Conservation (phyloP, 805 yeast genomes). For the Hanseniaspora thailandica region DNA sequence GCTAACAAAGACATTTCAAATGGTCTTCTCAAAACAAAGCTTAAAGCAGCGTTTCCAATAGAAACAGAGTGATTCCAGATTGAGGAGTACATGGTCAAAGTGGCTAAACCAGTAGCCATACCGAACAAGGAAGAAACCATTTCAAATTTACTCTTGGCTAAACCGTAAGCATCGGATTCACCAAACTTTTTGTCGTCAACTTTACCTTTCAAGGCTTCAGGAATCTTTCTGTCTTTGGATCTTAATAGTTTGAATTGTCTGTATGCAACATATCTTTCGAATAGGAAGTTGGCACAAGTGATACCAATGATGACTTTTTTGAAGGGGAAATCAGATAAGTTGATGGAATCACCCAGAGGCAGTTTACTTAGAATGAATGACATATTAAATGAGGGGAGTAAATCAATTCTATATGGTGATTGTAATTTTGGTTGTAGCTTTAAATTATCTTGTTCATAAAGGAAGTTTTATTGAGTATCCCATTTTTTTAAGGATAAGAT, state of each 20-base stretch:
- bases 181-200: slow-evolving; percentile 61
- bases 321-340: slow-evolving; percentile 62
- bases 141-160: slow-evolving; percentile 64
- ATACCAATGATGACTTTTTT: slow-evolving; percentile 61
- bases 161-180: slow-evolving; percentile 66
- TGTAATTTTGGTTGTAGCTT: too few relatives aligned
- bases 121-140: slow-evolving; percentile 37
- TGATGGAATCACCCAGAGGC: neutral
- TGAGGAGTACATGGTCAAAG: slow-evolving; percentile 52
- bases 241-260: slow-evolving; percentile 64
- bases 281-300: slow-evolving; percentile 59
- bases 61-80: slow-evolving; percentile 45
- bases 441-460: too few relatives aligned
- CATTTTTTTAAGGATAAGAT: too few relatives aligned
- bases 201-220: slow-evolving; percentile 54
- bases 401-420: too few relatives aligned
- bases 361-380: neutral
- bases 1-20: slow-evolving; percentile 32
- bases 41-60: slow-evolving; percentile 25
- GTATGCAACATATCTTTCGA: slow-evolving; percentile 59
- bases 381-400: too few relatives aligned
- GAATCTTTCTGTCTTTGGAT: slow-evolving; percentile 40
- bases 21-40: slow-evolving; percentile 25
- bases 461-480: too few relatives aligned
- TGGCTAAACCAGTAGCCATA: slow-evolving; percentile 38